phyloP scores from a whole-genome alignment of 208 protist species.

The Trypanosoma conorhini region DNA sequence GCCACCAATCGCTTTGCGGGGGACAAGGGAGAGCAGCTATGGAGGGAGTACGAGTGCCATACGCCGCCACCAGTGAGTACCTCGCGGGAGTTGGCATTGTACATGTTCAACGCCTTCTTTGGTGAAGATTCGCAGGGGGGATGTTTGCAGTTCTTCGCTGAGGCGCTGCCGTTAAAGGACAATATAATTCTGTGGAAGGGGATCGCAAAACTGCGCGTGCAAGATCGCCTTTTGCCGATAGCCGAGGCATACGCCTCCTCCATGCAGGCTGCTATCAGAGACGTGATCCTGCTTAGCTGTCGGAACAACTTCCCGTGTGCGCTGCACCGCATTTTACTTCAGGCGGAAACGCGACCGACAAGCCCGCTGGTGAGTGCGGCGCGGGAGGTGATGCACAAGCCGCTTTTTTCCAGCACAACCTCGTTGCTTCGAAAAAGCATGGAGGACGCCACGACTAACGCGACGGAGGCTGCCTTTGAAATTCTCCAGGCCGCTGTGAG shows the following conservation, averaged over 20 bases:
- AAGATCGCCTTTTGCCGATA: slow-evolving; percentile 7
- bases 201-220: slow-evolving; percentile 18
- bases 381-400: neutral
- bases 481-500: neutral
- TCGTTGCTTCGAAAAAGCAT: neutral
- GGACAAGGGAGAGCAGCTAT: slow-evolving; percentile 69
- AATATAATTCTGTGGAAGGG: slow-evolving; percentile 45
- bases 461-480: neutral
- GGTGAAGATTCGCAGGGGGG: slow-evolving; percentile 25
- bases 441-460: neutral
- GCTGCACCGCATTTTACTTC: slow-evolving; percentile 48
- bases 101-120: slow-evolving; percentile 78
- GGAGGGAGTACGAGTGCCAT: slow-evolving; percentile 84
- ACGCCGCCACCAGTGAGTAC: slow-evolving; percentile 34
- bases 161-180: slow-evolving; percentile 73
- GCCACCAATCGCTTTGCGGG: slow-evolving; percentile 64
- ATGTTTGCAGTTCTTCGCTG: slow-evolving; percentile 42
- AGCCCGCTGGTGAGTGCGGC: neutral
- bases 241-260: slow-evolving; percentile 62
- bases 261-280: slow-evolving; percentile 41
- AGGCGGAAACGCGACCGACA: slow-evolving; percentile 25
- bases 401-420: neutral
- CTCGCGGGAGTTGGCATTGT: slow-evolving; percentile 42
- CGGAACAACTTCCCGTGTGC: slow-evolving; percentile 59
- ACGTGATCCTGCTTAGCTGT: slow-evolving; percentile 64